Percentiles rank a stretch among this genome's conserved stretches.
These are phyloP conservation scores for Aspergillus aculeatus DNA, from an alignment of 2,329 filamentous ascomycete genomes.

Conservation along the genomic window DNA sequence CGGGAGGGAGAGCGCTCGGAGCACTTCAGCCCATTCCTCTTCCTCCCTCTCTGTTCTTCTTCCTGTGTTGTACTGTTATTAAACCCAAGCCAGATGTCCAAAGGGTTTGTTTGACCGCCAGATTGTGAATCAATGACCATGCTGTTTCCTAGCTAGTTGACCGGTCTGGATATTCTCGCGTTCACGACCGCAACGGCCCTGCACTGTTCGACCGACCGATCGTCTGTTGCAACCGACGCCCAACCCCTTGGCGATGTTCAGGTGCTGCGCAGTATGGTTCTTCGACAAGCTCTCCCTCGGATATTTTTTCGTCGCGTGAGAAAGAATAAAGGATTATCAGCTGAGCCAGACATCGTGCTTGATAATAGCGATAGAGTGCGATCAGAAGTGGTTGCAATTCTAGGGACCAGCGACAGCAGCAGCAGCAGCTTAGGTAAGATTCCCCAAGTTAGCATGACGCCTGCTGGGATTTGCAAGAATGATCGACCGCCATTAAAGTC, in stretches of 20 bases:
- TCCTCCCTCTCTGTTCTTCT: not conserved
- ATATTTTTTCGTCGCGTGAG: not conserved
- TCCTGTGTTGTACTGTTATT: not conserved
- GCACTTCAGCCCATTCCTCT: not conserved
- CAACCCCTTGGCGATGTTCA: not conserved
- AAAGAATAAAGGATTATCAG: not conserved
- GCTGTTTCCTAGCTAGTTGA: not conserved
- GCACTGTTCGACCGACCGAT: not conserved
- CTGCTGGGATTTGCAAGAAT: too few species aligned
- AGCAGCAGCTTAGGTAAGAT: not conserved
- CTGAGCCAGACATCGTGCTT: not conserved
- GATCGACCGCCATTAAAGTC: too few species aligned
- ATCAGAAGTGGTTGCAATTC: not conserved
- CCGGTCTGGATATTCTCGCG: not conserved
- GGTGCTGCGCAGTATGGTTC: not conserved
- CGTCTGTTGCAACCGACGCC: not conserved
- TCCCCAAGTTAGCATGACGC: not conserved
- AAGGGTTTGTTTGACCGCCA: not conserved
- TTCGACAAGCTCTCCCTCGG: not conserved
- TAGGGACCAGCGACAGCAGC: not conserved
- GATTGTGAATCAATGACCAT: not conserved
- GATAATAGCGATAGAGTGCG: not conserved
- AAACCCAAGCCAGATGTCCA: not conserved
- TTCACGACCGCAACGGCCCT: not conserved
- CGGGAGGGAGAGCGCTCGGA: not conserved